A percentile compares a stretch with the other conserved stretches of the same genome.
Evolutionary conservation across 2,329 filamentous ascomycete species (phyloP).

Genomic region (Botrytis cinerea): DNA sequence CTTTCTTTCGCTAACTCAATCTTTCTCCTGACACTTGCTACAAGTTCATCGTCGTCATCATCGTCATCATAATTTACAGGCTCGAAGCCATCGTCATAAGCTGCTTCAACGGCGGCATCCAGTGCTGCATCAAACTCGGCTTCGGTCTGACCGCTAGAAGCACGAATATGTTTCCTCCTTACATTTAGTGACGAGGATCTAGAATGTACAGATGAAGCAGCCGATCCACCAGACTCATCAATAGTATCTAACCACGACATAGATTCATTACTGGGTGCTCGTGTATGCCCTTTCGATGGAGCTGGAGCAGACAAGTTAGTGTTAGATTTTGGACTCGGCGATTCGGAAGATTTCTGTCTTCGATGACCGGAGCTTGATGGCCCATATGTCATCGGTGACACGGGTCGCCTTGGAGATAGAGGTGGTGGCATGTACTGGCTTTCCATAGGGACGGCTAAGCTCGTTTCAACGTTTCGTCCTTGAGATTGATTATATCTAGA

Average conservation of each 20-base stretch:
- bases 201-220: conserved; percentile 77
- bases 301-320: conserved; percentile 36
- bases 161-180: conserved; percentile 68
- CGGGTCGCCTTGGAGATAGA: conserved; percentile 63
- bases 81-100: conserved; percentile 90
- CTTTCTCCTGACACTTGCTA: conserved; percentile 60
- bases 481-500: conserved; percentile 15
- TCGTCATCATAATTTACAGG: conserved; percentile 56
- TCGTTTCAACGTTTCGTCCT: conserved; percentile 23
- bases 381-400: conserved; percentile 47
- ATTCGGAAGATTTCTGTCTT: conserved; percentile 29
- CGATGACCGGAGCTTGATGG: conserved; percentile 41
- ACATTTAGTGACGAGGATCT: conserved; percentile 70
- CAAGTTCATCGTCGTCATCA: conserved; percentile 49
- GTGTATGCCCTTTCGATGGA: conserved; percentile 47
- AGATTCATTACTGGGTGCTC: conserved; percentile 73
- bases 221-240: conserved; percentile 83
- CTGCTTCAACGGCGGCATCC: conserved; percentile 93
- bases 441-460: conserved; percentile 55
- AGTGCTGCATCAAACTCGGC: conserved; percentile 92
- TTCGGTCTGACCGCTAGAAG: conserved; percentile 71
- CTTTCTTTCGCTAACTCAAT: conserved; percentile 76
- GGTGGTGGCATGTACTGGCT: conserved; percentile 68
- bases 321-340: neutral
- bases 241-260: conserved; percentile 95